Evolutionary conservation across 805 yeast genomes (phyloP), one percentile per base, ranked within the genome.

Genomic region (Crinitomyces ghanaensis): DNA sequence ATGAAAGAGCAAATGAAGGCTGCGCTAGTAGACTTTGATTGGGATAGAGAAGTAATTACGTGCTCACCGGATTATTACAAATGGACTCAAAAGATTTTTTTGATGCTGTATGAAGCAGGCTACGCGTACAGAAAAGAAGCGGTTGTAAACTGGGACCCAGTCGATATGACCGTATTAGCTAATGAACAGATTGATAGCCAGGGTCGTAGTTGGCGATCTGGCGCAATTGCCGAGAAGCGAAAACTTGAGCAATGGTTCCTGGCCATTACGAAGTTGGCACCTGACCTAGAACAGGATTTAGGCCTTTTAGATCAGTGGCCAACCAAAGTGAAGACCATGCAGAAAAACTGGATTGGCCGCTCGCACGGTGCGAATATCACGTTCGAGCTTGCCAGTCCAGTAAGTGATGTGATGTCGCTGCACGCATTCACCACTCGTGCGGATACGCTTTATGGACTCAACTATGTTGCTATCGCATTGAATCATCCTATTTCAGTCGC

Each of bases 131-230:
- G 86, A 43, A 76, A 77, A 30, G 74, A 75, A 30, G 93, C 95
- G 0, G 85, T 77, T 45, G 91, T 91, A 38, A 91, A 91, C 51
- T 91, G 98, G 98, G 98, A 91, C 56, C 98, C 98, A 0, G 72
- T 91, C 0, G 98, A 91, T 48, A 71, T 78, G 43, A 91, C 98
- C 0, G 98, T 91, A 1, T 63, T 91, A 39, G 98, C 98, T 2
- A 91, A 80, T 52, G 98, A 91, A 57, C 98, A 91, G 56, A 96
- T 91, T 2, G 98, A 91, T 54, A 54, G 77, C 2, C 70, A 82
- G 28, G 98, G 98, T 1, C 65, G 75, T 35, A 84, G 96, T 0
- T 91, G 98, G 98, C 70, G 98, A 54, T 84, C 95, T 2, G 98
- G 98, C 4, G 98, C 97, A 0, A 39, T 76, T 11, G 98, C 88